phyloP scores from a whole-genome alignment of 2,329 filamentous ascomycete species.

The Cordyceps fumosorosea region DNA sequence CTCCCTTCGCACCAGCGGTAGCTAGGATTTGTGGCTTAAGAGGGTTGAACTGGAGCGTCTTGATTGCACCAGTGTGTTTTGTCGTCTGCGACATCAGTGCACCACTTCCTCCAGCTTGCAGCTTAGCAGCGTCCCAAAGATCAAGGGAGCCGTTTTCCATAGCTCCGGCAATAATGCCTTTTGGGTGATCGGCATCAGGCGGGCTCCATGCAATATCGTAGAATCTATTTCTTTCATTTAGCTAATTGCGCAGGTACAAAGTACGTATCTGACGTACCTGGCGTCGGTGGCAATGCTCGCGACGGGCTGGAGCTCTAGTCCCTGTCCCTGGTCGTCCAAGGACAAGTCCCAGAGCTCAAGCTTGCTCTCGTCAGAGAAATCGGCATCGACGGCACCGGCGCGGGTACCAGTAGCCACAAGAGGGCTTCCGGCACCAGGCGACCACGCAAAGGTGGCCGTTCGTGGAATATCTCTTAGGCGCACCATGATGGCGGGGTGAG shows the following conservation, averaged over 20 bases:
- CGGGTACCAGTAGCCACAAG: conserved; percentile 89
- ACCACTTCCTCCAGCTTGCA: conserved; percentile 53
- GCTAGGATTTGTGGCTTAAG: conserved; percentile 85
- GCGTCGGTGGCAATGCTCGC: conserved; percentile 82
- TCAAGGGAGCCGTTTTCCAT: conserved; percentile 91
- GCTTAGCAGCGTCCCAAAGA: conserved; percentile 80
- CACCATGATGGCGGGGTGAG: conserved; percentile 61
- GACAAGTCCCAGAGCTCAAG: conserved; percentile 93
- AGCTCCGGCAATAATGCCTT: conserved; percentile 89
- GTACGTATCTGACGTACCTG: conserved; percentile 50
- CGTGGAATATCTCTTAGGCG: conserved; percentile 92
- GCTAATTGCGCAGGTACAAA: neutral
- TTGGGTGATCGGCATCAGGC: conserved; percentile 68
- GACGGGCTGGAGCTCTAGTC: conserved; percentile 77
- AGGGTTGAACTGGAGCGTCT: conserved; percentile 94
- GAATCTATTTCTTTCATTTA: conserved; percentile 53
- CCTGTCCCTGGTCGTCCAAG: conserved; percentile 68
- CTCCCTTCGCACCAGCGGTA: conserved; percentile 88
- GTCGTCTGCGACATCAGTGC: conserved; percentile 79
- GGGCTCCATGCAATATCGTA: conserved; percentile 95
- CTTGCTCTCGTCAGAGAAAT: conserved; percentile 96
- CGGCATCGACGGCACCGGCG: conserved; percentile 89
- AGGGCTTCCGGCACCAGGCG: conserved; percentile 69
- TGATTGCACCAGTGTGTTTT: conserved; percentile 89
- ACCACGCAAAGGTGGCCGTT: conserved; percentile 97